A percentile compares a stretch with the other conserved stretches of the same genome.
These are phyloP conservation scores for Syzygium jambos DNA, from an alignment of 345 rosid genomes.

Conservation along the genomic window DNA sequence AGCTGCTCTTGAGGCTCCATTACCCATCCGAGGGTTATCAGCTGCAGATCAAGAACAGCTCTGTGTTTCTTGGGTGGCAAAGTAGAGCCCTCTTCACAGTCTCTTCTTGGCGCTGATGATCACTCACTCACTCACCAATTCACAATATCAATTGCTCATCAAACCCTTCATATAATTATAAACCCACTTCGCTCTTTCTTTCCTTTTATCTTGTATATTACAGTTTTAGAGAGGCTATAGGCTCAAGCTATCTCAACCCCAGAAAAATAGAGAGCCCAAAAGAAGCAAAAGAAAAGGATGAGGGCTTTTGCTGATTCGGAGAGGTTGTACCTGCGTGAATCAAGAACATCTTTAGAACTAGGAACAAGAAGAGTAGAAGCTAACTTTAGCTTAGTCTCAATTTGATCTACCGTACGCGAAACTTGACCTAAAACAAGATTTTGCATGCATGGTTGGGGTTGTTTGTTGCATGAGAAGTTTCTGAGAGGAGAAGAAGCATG, in stretches of 20 bases:
- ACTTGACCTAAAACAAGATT: neutral
- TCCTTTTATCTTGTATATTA: neutral
- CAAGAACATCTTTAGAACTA: neutral
- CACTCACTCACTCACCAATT: neutral
- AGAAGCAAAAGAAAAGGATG: neutral
- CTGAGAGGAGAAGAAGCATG: neutral
- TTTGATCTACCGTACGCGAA: neutral
- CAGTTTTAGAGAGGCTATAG: neutral
- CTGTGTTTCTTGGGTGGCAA: constrained; percentile 80
- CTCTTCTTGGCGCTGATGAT: constrained; percentile 69
- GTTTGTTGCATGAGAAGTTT: neutral
- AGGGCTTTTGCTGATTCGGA: neutral
- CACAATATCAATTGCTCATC: neutral
- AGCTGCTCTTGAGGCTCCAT: constrained; percentile 82
- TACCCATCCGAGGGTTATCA: constrained; percentile 94
- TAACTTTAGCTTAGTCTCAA: neutral
- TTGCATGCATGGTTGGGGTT: neutral
- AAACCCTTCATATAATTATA: neutral
- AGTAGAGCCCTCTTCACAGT: constrained; percentile 79
- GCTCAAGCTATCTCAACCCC: neutral
- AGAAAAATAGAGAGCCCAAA: neutral
- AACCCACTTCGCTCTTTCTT: neutral
- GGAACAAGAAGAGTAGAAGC: neutral
- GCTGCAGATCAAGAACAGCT: constrained; percentile 54
- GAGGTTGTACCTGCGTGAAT: neutral